Evolutionary conservation across 2,329 filamentous ascomycete genomes (phyloP).

Genomic region (Cladobotryum mycophilum): DNA sequence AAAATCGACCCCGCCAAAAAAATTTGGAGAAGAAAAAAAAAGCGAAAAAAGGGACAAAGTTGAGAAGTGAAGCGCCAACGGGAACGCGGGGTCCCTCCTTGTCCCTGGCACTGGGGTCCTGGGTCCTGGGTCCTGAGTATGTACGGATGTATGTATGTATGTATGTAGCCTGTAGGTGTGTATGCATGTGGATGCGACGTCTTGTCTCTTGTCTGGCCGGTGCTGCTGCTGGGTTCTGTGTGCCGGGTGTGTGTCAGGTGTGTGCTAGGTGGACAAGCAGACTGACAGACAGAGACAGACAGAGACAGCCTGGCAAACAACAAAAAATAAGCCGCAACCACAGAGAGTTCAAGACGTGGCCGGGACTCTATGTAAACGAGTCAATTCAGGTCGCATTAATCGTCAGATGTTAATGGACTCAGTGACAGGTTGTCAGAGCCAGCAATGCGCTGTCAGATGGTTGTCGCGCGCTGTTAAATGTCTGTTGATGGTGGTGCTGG

Average conservation of each 20-base stretch:
- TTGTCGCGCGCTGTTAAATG: background rate
- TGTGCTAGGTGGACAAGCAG: slow-evolving; percentile 1
- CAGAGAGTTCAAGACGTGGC: slow-evolving; percentile 10
- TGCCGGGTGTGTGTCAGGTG: background rate
- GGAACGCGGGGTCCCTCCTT: slow-evolving; percentile 9
- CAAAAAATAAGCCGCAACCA: slow-evolving; percentile 4
- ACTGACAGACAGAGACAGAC: background rate
- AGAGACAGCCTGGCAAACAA: background rate
- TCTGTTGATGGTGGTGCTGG: background rate
- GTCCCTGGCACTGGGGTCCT: background rate
- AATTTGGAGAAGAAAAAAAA: slow-evolving; percentile 9
- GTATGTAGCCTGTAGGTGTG: too few relatives aligned
- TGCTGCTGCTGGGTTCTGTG: too few relatives aligned
- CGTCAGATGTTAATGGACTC: slow-evolving; percentile 2
- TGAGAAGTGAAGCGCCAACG: slow-evolving; percentile 4
- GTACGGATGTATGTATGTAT: too few relatives aligned
- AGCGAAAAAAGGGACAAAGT: background rate
- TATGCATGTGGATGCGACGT: too few relatives aligned
- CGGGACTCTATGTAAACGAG: slow-evolving; percentile 5
- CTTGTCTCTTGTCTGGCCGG: too few relatives aligned
- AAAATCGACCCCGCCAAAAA: slow-evolving; percentile 11
- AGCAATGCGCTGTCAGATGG: background rate
- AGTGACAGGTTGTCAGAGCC: slow-evolving; percentile 5
- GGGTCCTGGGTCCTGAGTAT: too few relatives aligned
- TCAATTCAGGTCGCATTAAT: slow-evolving; percentile 10